Evolutionary conservation across 352 stramenopile genomes (phyloP).

Genomic region (Aphanomyces euteiches): DNA sequence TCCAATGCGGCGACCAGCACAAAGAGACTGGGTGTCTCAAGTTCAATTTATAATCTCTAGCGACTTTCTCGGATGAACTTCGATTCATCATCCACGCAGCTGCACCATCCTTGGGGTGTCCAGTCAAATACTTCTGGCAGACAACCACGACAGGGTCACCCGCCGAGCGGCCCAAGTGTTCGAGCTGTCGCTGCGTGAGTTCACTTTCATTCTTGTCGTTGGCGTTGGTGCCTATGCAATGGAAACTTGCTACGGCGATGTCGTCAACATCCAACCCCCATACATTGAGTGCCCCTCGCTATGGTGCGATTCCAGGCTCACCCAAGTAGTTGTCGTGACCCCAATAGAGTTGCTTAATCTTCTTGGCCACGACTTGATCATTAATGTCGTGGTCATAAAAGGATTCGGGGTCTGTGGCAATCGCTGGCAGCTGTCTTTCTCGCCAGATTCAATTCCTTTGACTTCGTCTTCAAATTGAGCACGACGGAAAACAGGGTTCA

Average conservation of each 20-base stretch:
- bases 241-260: conserved; percentile 28
- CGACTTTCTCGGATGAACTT: too few species aligned
- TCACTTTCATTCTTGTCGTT: conserved; percentile 35
- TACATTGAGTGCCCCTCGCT: neutral
- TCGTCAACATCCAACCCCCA: neutral
- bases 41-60: conserved; percentile 49
- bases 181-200: conserved; percentile 33
- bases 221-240: conserved; percentile 33
- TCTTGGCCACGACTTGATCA: conserved; percentile 28
- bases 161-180: conserved; percentile 30
- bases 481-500: conserved; percentile 72
- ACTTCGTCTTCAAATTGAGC: conserved; percentile 65
- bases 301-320: neutral
- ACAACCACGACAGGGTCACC: conserved; percentile 32
- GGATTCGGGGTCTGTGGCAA: neutral
- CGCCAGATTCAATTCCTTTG: conserved; percentile 69
- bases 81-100: conserved; percentile 35
- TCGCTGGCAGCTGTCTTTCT: conserved; percentile 37
- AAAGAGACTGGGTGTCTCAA: conserved; percentile 89
- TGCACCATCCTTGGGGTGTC: conserved; percentile 31
- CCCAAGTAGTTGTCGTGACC: conserved; percentile 53
- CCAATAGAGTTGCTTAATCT: conserved; percentile 56
- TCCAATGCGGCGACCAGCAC: conserved; percentile 80
- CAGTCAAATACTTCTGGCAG: conserved; percentile 33
- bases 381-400: neutral